Evolutionary conservation across 2,329 filamentous ascomycete genomes (phyloP).

Genomic region (Neofusicoccum sp.): DNA sequence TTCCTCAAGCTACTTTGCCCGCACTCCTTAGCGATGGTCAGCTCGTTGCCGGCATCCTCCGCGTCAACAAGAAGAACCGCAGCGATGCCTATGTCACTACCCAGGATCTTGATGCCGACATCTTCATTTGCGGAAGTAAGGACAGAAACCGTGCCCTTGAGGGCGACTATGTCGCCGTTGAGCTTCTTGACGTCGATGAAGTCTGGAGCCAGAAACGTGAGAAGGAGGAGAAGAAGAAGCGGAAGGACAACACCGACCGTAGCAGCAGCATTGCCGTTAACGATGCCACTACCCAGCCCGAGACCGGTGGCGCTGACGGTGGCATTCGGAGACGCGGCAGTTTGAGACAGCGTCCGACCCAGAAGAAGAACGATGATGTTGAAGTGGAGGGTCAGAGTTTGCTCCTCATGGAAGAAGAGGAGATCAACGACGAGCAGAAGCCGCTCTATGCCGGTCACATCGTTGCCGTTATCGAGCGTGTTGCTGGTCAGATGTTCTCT

Average conservation of each 20-base stretch:
- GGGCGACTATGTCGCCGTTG: conserved; percentile 91
- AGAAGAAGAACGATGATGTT: conserved; percentile 99
- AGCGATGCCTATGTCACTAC: conserved; percentile 98
- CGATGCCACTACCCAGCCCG: conserved; percentile 58
- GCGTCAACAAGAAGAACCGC: conserved; percentile 99
- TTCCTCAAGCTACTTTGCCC: conserved; percentile 91
- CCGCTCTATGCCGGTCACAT: conserved; percentile 96
- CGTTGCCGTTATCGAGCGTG: conserved; percentile 94
- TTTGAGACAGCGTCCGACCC: conserved; percentile 92
- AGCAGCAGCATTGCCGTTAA: conserved; percentile 74
- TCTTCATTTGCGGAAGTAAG: conserved; percentile 99
- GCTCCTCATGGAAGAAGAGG: conserved; percentile 94
- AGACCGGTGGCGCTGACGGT: conserved; percentile 71
- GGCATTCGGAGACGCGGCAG: conserved; percentile 91
- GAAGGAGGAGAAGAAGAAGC: conserved; percentile 99
- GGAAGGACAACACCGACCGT: conserved; percentile 94
- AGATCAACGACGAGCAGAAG: conserved; percentile 98
- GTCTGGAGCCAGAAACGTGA: conserved; percentile 99
- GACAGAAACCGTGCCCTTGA: conserved; percentile 96
- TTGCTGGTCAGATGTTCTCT: conserved; percentile 98
- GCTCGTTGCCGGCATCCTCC: conserved; percentile 92
- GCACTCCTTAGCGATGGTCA: conserved; percentile 89
- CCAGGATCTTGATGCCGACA: conserved; percentile 92
- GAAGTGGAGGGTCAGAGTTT: conserved; percentile 98
- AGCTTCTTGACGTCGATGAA: conserved; percentile 95